A percentile compares a stretch with the other conserved stretches of the same genome.
Conservation (phyloP, 805 yeast genomes). For the Kurtzmaniella fragi region DNA sequence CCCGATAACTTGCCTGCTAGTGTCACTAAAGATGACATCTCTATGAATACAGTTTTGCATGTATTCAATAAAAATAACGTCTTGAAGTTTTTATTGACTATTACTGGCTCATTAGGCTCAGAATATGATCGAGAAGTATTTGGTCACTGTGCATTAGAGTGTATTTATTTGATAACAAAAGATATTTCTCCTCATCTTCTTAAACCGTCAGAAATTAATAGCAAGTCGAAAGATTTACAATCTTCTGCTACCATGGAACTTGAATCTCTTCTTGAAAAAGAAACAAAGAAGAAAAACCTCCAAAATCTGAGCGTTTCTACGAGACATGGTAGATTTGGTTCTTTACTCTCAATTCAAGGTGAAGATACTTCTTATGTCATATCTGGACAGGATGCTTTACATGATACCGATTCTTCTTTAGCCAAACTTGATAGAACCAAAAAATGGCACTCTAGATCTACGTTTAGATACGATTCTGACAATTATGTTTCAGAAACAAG, state of each 20-base stretch:
- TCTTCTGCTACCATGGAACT: constrained; percentile 38
- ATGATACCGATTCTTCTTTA: constrained; percentile 48
- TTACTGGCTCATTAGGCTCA: constrained; percentile 58
- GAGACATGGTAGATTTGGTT: constrained; percentile 90
- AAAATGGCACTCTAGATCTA: constrained; percentile 50
- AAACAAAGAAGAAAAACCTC: constrained; percentile 46
- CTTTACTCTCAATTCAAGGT: constrained; percentile 68
- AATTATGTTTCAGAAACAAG: constrained; percentile 21
- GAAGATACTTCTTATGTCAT: constrained; percentile 61
- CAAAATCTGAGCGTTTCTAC: constrained; percentile 52
- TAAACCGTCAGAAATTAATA: neutral
- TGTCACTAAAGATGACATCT: constrained; percentile 61
- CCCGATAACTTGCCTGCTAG: constrained; percentile 50
- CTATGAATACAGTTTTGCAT: constrained; percentile 50
- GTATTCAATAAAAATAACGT: constrained; percentile 70
- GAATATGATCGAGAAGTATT: constrained; percentile 61
- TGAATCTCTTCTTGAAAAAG: constrained; percentile 53
- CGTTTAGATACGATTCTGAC: constrained; percentile 38
- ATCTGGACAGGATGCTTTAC: constrained; percentile 62
- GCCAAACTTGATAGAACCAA: constrained; percentile 63
- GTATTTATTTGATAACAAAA: constrained; percentile 56
- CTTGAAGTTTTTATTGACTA: constrained; percentile 63
- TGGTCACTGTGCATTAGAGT: constrained; percentile 63
- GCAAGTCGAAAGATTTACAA: neutral
- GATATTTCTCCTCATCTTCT: constrained; percentile 42